Evolutionary conservation across 2,329 filamentous ascomycete species (phyloP).

Genomic region (Aspergillus brunneoviolaceus): DNA sequence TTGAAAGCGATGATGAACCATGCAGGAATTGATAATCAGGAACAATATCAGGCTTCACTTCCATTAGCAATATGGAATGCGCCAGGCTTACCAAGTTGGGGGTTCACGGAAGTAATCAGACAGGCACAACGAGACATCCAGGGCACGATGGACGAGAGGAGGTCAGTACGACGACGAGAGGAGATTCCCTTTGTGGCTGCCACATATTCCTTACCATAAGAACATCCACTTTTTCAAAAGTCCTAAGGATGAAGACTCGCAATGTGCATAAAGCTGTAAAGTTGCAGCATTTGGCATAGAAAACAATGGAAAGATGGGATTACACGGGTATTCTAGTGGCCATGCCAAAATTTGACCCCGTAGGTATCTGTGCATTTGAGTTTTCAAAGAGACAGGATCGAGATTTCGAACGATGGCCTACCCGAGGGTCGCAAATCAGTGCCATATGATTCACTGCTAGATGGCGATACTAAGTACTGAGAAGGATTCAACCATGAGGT

Average conservation of each 20-base stretch:
- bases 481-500: no score
- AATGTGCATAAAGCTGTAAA: not conserved
- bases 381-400: not conserved
- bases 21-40: slow-evolving; percentile 53
- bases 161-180: slow-evolving; percentile 33
- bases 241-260: not conserved
- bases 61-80: slow-evolving; percentile 43
- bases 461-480: no score
- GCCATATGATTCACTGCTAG: no score
- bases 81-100: slow-evolving; percentile 41
- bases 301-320: not conserved
- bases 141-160: slow-evolving; percentile 37
- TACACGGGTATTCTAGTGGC: no score
- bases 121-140: slow-evolving; percentile 42
- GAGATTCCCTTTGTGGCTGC: slow-evolving; percentile 43
- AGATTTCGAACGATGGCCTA: not conserved
- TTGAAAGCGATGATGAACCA: slow-evolving; percentile 58
- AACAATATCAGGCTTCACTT: slow-evolving; percentile 56
- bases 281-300: not conserved
- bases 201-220: slow-evolving; percentile 1
- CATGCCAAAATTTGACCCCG: no score
- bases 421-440: no score
- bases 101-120: slow-evolving; percentile 49
- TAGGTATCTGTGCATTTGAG: not conserved
- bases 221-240: not conserved